Conservation (phyloP, 2,329 filamentous ascomycete species). For the Eutypella sp. region DNA sequence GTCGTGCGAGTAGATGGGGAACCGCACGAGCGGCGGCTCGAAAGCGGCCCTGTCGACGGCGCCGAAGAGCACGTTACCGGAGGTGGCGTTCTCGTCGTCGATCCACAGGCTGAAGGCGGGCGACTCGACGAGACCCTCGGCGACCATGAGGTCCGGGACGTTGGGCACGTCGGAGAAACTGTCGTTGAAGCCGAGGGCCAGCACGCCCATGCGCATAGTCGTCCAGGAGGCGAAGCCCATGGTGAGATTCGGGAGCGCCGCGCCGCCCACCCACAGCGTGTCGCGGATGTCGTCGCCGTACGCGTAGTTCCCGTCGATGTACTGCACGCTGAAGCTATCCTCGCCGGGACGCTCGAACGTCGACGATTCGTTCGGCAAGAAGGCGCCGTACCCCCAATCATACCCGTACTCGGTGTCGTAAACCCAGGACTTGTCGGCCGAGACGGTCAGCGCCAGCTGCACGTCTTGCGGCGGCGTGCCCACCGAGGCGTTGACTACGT, state of each 20-base stretch:
- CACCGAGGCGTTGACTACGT: constrained; percentile 7
- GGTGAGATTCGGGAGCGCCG: constrained; percentile 21
- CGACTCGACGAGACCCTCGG: constrained; percentile 20
- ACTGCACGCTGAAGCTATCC: constrained; percentile 5
- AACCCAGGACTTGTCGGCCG: constrained; percentile 23
- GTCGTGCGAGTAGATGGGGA: constrained; percentile 3
- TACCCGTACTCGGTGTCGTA: constrained; percentile 9
- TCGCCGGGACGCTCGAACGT: constrained; percentile 9
- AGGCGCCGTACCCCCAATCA: constrained; percentile 21
- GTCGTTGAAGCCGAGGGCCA: constrained; percentile 25
- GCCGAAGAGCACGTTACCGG: constrained; percentile 27
- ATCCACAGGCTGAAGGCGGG: constrained; percentile 30
- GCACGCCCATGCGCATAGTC: constrained; percentile 16
- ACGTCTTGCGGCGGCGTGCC: constrained; percentile 23
- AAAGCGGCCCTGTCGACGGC: constrained; percentile 26
- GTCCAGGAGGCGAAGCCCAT: constrained; percentile 20
- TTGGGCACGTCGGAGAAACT: constrained; percentile 7
- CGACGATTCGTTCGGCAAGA: constrained; percentile 17
- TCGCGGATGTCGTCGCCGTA: constrained; percentile 23
- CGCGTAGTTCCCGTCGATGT: constrained; percentile 9
- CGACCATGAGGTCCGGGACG: constrained; percentile 24
- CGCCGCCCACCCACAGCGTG: constrained; percentile 18
- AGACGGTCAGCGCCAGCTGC: constrained; percentile 20
- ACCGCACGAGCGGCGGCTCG: constrained; percentile 17
- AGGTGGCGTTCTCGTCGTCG: constrained; percentile 18